Percentiles rank a stretch among this genome's conserved stretches.
Evolutionary conservation across 768 basidiomycete genomes (phyloP).

Genomic region (Antrodiella citrinella): DNA sequence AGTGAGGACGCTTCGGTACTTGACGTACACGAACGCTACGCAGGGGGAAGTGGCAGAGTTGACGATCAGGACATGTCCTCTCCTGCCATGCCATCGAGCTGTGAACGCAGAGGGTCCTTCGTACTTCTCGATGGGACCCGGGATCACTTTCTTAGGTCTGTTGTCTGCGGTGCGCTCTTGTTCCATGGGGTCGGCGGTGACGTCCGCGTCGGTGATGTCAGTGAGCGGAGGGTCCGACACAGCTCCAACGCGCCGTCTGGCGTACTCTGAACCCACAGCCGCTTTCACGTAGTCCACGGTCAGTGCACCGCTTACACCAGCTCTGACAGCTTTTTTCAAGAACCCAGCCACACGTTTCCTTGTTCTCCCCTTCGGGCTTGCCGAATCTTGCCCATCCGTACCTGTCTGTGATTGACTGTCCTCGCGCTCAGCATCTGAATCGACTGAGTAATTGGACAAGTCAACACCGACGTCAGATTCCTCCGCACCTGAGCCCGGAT

Average conservation of each 20-base stretch:
- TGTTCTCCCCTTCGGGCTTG: slow-evolving; percentile 4
- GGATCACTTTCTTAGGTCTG: background rate
- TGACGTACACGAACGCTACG: slow-evolving; percentile 18
- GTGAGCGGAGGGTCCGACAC: slow-evolving; percentile 12
- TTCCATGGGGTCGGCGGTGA: background rate
- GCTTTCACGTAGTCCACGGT: slow-evolving; percentile 27
- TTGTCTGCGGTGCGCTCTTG: background rate
- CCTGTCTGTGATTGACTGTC: slow-evolving; percentile 22
- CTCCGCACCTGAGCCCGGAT: slow-evolving; percentile 8
- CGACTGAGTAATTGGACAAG: slow-evolving; percentile 29
- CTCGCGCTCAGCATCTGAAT: slow-evolving; percentile 32
- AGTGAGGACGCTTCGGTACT: slow-evolving; percentile 2
- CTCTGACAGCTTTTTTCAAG: slow-evolving; percentile 23
- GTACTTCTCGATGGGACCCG: slow-evolving; percentile 2
- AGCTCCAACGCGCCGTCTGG: slow-evolving; percentile 24
- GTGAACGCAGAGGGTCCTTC: slow-evolving; percentile 26
- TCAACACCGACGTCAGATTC: slow-evolving; percentile 13
- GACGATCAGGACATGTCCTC: slow-evolving; percentile 22
- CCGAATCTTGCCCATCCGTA: slow-evolving; percentile 1
- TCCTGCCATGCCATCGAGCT: slow-evolving; percentile 22
- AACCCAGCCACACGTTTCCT: slow-evolving; percentile 15
- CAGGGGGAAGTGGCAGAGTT: slow-evolving; percentile 25
- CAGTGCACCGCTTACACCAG: slow-evolving; percentile 21
- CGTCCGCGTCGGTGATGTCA: background rate
- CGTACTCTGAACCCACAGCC: slow-evolving; percentile 19